These are phyloP conservation scores for Ganoderma sp. DNA, from an alignment of 1,284 basidiomycete genomes.

Conservation along the genomic window DNA sequence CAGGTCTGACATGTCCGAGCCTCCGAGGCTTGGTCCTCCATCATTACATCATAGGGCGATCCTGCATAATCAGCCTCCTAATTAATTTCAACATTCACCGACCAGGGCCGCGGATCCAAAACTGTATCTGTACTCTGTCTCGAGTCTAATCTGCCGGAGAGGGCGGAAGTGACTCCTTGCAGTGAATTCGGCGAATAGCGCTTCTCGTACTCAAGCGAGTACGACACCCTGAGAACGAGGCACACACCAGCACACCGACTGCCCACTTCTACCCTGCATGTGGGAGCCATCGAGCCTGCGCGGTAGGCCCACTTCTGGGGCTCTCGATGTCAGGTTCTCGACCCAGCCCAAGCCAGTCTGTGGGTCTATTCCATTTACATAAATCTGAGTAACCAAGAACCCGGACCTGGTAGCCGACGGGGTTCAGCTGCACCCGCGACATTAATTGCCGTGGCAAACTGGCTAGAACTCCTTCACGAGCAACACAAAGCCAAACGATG, in stretches of 20 bases:
- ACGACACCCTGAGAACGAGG: conserved; percentile 4
- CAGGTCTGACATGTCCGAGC: conserved; percentile 1
- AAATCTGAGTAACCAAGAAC: background rate
- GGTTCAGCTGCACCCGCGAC: conserved; percentile 2
- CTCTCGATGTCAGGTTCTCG: background rate
- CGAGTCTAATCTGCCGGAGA: conserved; percentile 5
- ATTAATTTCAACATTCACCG: background rate
- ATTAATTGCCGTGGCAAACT: conserved; percentile 4
- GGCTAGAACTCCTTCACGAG: background rate
- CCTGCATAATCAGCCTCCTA: conserved; percentile 3
- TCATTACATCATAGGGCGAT: conserved; percentile 4
- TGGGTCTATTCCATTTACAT: background rate
- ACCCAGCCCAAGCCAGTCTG: background rate
- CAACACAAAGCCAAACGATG: background rate
- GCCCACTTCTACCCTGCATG: background rate
- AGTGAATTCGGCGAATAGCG: background rate
- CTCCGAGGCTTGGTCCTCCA: conserved; percentile 2
- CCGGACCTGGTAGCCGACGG: background rate
- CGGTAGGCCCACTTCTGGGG: background rate
- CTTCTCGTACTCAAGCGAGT: background rate
- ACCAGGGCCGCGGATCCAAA: background rate
- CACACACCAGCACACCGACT: background rate
- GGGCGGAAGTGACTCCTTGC: conserved; percentile 2
- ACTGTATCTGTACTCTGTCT: conserved; percentile 5
- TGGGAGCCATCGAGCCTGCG: background rate